Percentiles rank a stretch among this genome's conserved stretches.
These are phyloP conservation scores for Phyllosticta citribraziliensis DNA, from an alignment of 2,329 filamentous ascomycete genomes.

Conservation along the genomic window DNA sequence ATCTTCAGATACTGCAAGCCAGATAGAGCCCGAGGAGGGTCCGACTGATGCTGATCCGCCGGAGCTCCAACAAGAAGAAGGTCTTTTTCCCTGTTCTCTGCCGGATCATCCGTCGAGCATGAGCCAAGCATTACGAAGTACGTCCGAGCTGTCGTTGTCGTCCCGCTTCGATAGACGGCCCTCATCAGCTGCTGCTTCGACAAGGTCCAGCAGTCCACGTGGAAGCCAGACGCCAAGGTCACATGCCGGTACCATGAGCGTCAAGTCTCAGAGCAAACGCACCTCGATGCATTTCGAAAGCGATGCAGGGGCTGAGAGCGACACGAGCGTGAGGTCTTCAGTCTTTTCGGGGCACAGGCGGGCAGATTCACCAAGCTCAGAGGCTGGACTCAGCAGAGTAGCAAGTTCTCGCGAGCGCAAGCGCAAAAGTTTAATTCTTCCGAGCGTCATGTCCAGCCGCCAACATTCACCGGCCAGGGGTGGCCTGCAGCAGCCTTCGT, in stretches of 20 bases:
- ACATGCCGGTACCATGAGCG: constrained; percentile 51
- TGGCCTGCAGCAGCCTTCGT: constrained; percentile 59
- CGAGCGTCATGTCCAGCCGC: constrained; percentile 66
- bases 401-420: constrained; percentile 76
- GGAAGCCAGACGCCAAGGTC: constrained; percentile 89
- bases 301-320: constrained; percentile 73
- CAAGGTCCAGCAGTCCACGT: constrained; percentile 78
- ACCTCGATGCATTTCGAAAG: constrained; percentile 74
- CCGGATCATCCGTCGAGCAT: constrained; percentile 45
- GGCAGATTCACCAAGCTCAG: constrained; percentile 84
- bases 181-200: constrained; percentile 62
- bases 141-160: constrained; percentile 40
- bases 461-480: constrained; percentile 84
- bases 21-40: constrained; percentile 14
- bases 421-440: constrained; percentile 74
- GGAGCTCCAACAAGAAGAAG: constrained; percentile 41
- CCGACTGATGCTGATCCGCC: constrained; percentile 21
- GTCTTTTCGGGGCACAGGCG: constrained; percentile 59
- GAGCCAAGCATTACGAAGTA: constrained; percentile 46
- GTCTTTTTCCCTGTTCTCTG: constrained; percentile 49
- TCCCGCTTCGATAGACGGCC: constrained; percentile 38
- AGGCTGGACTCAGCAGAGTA: constrained; percentile 67
- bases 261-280: constrained; percentile 57
- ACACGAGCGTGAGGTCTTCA: constrained; percentile 80
- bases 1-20: constrained; percentile 20